Conservation (phyloP, 2,329 filamentous ascomycete species). For the Amauroascus verrucosus region DNA sequence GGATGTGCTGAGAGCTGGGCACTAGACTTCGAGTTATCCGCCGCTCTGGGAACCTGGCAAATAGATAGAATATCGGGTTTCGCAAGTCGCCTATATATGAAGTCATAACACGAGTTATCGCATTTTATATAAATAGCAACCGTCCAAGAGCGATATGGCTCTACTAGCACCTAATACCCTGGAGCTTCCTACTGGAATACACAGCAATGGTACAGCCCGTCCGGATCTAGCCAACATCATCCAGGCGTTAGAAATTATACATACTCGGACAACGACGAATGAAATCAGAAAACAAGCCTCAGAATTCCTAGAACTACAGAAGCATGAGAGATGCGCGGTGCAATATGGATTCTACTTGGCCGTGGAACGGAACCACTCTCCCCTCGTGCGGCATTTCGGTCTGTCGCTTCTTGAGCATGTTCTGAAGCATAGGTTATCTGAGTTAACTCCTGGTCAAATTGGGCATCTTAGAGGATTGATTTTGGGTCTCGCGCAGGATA, state of each 20-base stretch:
- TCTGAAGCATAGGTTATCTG: constrained; percentile 73
- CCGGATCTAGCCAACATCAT: constrained; percentile 46
- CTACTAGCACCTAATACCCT: neutral
- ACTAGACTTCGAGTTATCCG: neutral
- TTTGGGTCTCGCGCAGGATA: constrained; percentile 61
- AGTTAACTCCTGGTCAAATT: constrained; percentile 59
- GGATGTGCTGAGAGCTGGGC: neutral
- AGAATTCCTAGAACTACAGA: constrained; percentile 74
- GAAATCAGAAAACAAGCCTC: constrained; percentile 72
- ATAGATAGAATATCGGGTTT: neutral
- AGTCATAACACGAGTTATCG: neutral
- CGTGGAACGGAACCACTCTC: constrained; percentile 60
- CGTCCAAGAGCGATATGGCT: constrained; percentile 10
- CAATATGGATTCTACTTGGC: constrained; percentile 78
- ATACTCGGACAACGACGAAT: constrained; percentile 71
- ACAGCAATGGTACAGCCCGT: constrained; percentile 5
- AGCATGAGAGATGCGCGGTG: constrained; percentile 66
- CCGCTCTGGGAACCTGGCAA: neutral
- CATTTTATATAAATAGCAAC: neutral
- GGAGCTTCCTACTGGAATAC: constrained; percentile 4
- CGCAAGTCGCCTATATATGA: neutral
- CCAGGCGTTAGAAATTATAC: constrained; percentile 76
- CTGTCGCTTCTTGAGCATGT: constrained; percentile 84
- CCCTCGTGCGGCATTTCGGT: constrained; percentile 84
- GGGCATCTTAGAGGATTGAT: constrained; percentile 64